phyloP scores from a whole-genome alignment of 371 early-diverging fungal genomes.

The Mucor lusitanicus region DNA sequence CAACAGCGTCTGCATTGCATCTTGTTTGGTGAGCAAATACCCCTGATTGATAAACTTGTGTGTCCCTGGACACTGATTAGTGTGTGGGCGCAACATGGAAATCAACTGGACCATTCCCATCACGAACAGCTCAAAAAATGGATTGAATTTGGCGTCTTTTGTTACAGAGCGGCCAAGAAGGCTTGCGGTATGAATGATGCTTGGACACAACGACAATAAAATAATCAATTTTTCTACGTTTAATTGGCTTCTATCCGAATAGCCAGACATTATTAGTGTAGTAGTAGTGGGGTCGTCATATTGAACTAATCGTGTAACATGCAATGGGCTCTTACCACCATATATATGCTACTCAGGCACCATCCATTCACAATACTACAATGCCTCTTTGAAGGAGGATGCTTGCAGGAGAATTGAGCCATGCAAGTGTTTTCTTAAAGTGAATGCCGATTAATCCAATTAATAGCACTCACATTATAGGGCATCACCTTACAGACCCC shows the following conservation, averaged over 20 bases:
- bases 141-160: slow-evolving; percentile 3
- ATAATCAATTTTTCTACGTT: not conserved
- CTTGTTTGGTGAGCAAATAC: slow-evolving; percentile 7
- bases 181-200: not conserved
- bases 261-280: not conserved
- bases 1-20: not conserved
- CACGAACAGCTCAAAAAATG: not conserved
- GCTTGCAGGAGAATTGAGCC: too few relatives aligned
- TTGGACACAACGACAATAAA: not conserved
- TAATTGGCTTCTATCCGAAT: not conserved
- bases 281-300: not conserved
- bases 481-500: not conserved
- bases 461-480: not conserved
- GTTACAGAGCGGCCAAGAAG: slow-evolving; percentile 1
- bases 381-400: not conserved
- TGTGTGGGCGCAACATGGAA: slow-evolving; percentile 8
- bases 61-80: slow-evolving; percentile 9
- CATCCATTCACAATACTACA: not conserved
- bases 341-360: too few relatives aligned
- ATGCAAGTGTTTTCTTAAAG: too few relatives aligned
- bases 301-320: not conserved
- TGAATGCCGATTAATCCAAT: not conserved
- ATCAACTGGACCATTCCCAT: not conserved
- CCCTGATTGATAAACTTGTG: not conserved
- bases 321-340: not conserved